phyloP scores from a whole-genome alignment of 345 rosid genomes.

The Clausena lansium region DNA sequence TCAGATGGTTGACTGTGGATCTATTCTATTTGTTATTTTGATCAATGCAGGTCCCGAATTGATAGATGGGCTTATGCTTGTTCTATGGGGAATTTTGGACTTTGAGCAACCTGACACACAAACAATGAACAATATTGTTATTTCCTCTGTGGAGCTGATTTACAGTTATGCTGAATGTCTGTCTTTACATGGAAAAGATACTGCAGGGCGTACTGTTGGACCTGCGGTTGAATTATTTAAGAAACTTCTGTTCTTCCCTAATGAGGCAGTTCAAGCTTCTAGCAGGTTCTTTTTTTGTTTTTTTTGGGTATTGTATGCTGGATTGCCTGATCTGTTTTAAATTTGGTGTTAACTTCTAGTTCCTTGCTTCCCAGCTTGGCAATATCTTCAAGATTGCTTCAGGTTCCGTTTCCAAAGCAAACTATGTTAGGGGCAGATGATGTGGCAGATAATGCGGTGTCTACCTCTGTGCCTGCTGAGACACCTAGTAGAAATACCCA shows the following conservation, averaged over 20 bases:
- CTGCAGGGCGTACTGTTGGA: conserved; percentile 62
- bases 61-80: conserved; percentile 90
- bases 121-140: conserved; percentile 84
- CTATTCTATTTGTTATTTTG: conserved; percentile 20
- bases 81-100: conserved; percentile 97
- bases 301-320: background rate
- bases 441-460: conserved; percentile 53
- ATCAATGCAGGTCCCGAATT: conserved; percentile 69
- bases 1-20: background rate
- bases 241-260: conserved; percentile 76
- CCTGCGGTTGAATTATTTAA: conserved; percentile 83
- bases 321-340: background rate
- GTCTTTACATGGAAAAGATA: conserved; percentile 73
- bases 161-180: conserved; percentile 96
- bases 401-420: conserved; percentile 98
- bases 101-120: conserved; percentile 88
- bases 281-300: conserved; percentile 68
- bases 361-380: conserved; percentile 69
- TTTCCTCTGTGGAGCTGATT: conserved; percentile 90
- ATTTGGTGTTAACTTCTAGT: conserved; percentile 18
- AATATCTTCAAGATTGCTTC: conserved; percentile 95
- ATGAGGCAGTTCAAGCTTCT: conserved; percentile 87
- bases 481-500: conserved; percentile 63
- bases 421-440: conserved; percentile 87
- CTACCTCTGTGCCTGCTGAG: conserved; percentile 58